phyloP scores from a whole-genome alignment of 2,329 filamentous ascomycete genomes.

The Colletotrichum tamarilloi region DNA sequence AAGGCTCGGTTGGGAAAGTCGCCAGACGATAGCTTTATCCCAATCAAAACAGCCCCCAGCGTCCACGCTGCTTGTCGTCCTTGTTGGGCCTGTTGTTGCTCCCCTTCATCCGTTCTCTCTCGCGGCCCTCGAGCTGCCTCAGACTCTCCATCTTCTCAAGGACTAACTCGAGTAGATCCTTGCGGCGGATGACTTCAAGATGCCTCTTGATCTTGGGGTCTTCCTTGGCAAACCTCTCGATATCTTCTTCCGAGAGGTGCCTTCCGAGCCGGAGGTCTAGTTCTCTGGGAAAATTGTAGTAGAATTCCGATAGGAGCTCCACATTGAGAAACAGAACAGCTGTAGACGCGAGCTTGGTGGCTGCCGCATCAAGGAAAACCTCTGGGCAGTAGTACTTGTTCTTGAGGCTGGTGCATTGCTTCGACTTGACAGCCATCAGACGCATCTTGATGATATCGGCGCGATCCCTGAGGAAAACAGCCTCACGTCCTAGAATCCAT shows the following conservation, averaged over 20 bases:
- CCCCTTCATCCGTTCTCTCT: constrained; percentile 61
- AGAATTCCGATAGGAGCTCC: constrained; percentile 95
- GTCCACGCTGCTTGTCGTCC: constrained; percentile 54
- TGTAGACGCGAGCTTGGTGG: constrained; percentile 92
- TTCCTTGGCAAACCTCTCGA: constrained; percentile 92
- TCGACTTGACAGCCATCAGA: constrained; percentile 86
- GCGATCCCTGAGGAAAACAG: constrained; percentile 91
- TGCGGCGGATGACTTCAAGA: constrained; percentile 90
- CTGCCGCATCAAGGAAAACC: constrained; percentile 96
- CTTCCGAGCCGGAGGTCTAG: constrained; percentile 88
- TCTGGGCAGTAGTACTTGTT: constrained; percentile 99
- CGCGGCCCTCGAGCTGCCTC: constrained; percentile 82
- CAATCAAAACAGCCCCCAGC: constrained; percentile 62
- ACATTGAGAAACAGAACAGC: constrained; percentile 98
- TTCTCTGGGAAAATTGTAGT: constrained; percentile 96
- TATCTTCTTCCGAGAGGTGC: constrained; percentile 79
- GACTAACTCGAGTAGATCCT: constrained; percentile 92
- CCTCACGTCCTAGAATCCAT: constrained; percentile 78
- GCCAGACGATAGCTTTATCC: background rate
- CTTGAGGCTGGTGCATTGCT: constrained; percentile 83
- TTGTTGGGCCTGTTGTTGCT: constrained; percentile 47
- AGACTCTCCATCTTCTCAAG: constrained; percentile 96
- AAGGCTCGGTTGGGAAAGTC: background rate
- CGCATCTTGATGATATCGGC: constrained; percentile 92
- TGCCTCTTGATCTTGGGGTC: constrained; percentile 91